Evolutionary conservation across 2,329 filamentous ascomycete species (phyloP).

Genomic region (Colletotrichum paranaense): DNA sequence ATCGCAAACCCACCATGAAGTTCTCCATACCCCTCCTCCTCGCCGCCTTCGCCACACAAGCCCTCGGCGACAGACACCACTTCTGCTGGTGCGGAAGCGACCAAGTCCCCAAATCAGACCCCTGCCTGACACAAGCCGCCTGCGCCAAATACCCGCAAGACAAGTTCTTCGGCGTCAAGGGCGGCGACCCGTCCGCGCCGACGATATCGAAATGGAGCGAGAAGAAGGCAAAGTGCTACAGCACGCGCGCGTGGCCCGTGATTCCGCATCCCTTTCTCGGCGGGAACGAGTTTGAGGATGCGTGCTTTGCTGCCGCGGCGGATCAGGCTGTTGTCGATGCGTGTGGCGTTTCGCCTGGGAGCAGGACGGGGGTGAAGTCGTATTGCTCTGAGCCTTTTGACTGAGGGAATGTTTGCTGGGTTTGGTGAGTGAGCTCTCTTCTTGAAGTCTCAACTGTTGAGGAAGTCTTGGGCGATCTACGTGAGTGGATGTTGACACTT

Average conservation of each 20-base stretch:
- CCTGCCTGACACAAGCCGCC: constrained; percentile 7
- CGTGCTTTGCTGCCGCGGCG: neutral
- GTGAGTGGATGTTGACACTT: too few relatives aligned
- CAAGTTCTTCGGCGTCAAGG: constrained; percentile 8
- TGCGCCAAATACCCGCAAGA: neutral
- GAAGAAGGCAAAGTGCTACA: neutral
- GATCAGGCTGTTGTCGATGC: neutral
- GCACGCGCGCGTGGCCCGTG: constrained; percentile 2
- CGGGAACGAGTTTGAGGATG: constrained; percentile 3
- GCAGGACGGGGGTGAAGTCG: neutral
- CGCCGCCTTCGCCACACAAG: neutral
- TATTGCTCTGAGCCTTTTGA: neutral
- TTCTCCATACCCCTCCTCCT: neutral
- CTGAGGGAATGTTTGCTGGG: neutral
- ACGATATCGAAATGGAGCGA: constrained; percentile 17
- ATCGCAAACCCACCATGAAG: neutral
- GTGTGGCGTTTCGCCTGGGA: neutral
- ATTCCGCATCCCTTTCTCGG: constrained; percentile 15
- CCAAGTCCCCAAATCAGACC: neutral
- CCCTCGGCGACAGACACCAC: constrained; percentile 10
- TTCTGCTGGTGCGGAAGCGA: constrained; percentile 19
- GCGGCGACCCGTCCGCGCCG: neutral
- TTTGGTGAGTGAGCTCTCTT: neutral
- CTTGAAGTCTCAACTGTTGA: too few relatives aligned
- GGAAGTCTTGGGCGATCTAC: too few relatives aligned